Evolutionary conservation across 2,329 filamentous ascomycete genomes (phyloP).

Genomic region (Trichoderma sp.): DNA sequence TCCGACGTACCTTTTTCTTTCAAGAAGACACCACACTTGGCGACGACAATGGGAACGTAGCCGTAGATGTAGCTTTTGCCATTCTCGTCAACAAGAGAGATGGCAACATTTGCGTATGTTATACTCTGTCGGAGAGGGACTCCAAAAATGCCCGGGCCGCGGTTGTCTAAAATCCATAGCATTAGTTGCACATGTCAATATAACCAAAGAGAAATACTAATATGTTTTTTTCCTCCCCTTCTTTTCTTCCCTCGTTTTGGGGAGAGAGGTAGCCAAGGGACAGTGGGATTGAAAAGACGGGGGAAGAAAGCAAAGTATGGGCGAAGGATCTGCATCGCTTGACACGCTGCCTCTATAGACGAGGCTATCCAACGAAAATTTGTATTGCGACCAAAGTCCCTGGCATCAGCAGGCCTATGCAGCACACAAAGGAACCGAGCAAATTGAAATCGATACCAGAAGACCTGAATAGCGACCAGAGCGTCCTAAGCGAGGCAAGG

Average conservation of each 20-base stretch:
- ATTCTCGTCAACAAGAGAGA: conserved; percentile 88
- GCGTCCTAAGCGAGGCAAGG: conserved; percentile 8
- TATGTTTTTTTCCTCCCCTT: background rate
- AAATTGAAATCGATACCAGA: conserved; percentile 17
- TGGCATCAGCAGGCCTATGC: conserved; percentile 3
- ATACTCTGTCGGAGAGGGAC: conserved; percentile 92
- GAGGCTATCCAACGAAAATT: background rate
- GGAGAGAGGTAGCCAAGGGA: background rate
- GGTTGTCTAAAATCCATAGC: conserved; percentile 39
- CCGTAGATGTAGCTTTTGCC: conserved; percentile 97
- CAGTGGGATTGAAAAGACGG: background rate
- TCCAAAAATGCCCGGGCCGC: conserved; percentile 81
- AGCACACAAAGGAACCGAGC: conserved; percentile 7
- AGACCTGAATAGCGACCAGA: conserved; percentile 13
- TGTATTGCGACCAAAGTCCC: conserved; percentile 7
- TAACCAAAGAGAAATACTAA: background rate
- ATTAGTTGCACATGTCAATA: background rate
- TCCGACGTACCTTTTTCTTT: conserved; percentile 85
- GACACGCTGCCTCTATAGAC: conserved; percentile 2
- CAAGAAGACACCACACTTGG: conserved; percentile 94
- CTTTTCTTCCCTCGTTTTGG: background rate
- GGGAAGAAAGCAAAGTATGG: background rate
- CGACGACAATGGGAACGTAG: conserved; percentile 96
- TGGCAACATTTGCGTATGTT: conserved; percentile 95
- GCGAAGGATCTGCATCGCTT: conserved; percentile 14